Conservation (phyloP, 805 yeast species). For the Ogataea degrootiae region DNA sequence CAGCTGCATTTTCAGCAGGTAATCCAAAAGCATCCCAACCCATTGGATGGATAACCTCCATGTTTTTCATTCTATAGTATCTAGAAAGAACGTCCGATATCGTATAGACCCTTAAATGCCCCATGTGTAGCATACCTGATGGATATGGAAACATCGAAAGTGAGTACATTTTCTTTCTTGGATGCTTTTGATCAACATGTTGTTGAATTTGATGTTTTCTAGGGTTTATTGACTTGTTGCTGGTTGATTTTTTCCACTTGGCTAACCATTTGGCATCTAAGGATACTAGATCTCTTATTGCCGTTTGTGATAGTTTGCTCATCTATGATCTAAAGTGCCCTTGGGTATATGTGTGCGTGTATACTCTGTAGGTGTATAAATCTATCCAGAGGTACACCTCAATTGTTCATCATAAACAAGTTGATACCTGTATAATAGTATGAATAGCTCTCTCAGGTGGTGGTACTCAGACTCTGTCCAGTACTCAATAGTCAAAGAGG, state of each 20-base stretch:
- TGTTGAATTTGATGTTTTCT: conserved; percentile 11
- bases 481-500: too few relatives aligned
- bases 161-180: conserved; percentile 46
- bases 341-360: too few relatives aligned
- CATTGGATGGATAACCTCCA: conserved; percentile 87
- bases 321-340: background rate
- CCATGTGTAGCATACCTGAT: conserved; percentile 88
- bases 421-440: too few relatives aligned
- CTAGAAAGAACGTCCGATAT: conserved; percentile 82
- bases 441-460: too few relatives aligned
- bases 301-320: conserved; percentile 8
- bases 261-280: conserved; percentile 51
- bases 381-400: background rate
- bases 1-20: conserved; percentile 98
- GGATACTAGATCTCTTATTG: conserved; percentile 21
- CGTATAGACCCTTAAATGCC: conserved; percentile 90
- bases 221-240: conserved; percentile 26
- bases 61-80: conserved; percentile 71
- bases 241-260: conserved; percentile 37
- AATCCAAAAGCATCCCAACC: conserved; percentile 99
- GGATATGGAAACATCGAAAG: conserved; percentile 96
- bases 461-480: too few relatives aligned
- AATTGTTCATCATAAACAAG: too few relatives aligned
- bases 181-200: background rate
- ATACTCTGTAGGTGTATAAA: too few relatives aligned